phyloP scores from a whole-genome alignment of 495 filamentous ascomycete species.

The Penicillium goetzii region DNA sequence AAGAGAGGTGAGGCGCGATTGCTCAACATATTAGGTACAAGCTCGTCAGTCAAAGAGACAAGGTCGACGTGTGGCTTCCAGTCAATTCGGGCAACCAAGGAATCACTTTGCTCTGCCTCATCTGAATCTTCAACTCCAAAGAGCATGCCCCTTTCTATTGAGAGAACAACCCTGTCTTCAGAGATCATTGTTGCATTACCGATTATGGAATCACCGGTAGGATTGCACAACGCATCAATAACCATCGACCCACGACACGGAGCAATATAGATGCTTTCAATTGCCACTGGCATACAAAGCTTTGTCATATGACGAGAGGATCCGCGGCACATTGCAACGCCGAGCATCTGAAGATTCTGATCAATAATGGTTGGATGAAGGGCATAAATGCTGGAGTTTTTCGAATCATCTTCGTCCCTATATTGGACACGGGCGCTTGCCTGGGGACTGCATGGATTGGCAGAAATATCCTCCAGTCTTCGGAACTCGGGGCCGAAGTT shows the following conservation, averaged over 20 bases:
- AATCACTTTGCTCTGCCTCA: not conserved
- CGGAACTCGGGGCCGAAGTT: constrained; percentile 10
- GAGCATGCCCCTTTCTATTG: constrained; percentile 1
- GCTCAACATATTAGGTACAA: not conserved
- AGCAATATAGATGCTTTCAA: constrained; percentile 6
- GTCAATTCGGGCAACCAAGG: not conserved
- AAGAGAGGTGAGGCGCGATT: not conserved
- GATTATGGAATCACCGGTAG: not conserved
- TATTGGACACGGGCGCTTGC: constrained; percentile 11
- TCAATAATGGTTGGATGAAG: constrained; percentile 16
- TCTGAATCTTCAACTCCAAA: not conserved
- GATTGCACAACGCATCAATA: constrained; percentile 2
- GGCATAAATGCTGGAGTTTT: not conserved
- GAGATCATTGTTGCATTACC: constrained; percentile 2
- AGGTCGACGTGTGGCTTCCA: constrained; percentile 4
- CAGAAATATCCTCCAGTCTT: constrained; percentile 8
- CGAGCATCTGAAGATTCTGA: constrained; percentile 13
- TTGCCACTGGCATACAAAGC: constrained; percentile 7
- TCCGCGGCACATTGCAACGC: constrained; percentile 9
- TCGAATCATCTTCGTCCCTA: not conserved
- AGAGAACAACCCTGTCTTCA: not conserved
- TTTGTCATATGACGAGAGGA: not conserved
- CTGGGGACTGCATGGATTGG: not conserved
- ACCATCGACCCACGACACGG: not conserved
- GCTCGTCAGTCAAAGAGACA: not conserved